Percentiles rank a stretch among this genome's conserved stretches.
Conservation (phyloP, 202 grass and related monocot genomes). For the Carex arenaria region DNA sequence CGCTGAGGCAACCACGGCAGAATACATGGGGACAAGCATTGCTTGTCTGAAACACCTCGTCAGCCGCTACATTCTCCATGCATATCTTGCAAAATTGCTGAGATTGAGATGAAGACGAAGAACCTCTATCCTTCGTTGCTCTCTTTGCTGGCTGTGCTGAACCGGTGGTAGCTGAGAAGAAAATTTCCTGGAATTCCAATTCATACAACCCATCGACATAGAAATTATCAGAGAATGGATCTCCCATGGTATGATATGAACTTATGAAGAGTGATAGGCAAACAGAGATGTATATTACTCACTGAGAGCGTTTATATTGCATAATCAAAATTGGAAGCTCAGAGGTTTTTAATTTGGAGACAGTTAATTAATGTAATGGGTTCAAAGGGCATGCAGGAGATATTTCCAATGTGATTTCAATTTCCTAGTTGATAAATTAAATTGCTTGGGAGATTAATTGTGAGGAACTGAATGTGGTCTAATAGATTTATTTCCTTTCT, state of each 20-base stretch:
- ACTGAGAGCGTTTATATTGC: neutral
- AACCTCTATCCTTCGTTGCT: neutral
- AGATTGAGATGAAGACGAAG: neutral
- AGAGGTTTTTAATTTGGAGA: no score
- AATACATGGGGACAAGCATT: slow-evolving; percentile 51
- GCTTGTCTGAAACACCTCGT: slow-evolving; percentile 18
- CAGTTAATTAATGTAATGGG: no score
- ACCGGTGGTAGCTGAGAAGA: slow-evolving; percentile 15
- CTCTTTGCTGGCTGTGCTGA: neutral
- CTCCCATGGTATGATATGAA: slow-evolving; percentile 18
- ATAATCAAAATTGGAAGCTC: neutral
- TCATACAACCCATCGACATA: no score
- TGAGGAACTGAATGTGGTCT: neutral
- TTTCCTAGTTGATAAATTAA: neutral
- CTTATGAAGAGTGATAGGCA: neutral
- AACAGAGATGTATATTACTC: neutral
- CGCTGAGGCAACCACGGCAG: slow-evolving; percentile 36
- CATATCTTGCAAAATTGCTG: slow-evolving; percentile 61
- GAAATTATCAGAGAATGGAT: neutral
- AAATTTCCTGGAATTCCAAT: slow-evolving; percentile 20
- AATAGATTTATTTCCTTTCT: no score
- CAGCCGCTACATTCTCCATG: slow-evolving; percentile 32
- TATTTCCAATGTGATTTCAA: neutral
- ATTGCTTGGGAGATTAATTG: neutral
- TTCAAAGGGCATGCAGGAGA: neutral